Evolutionary conservation across 179 eudicot species (phyloP), one percentile per base, ranked within the genome.

Genomic region (Vitellaria paradoxa): DNA sequence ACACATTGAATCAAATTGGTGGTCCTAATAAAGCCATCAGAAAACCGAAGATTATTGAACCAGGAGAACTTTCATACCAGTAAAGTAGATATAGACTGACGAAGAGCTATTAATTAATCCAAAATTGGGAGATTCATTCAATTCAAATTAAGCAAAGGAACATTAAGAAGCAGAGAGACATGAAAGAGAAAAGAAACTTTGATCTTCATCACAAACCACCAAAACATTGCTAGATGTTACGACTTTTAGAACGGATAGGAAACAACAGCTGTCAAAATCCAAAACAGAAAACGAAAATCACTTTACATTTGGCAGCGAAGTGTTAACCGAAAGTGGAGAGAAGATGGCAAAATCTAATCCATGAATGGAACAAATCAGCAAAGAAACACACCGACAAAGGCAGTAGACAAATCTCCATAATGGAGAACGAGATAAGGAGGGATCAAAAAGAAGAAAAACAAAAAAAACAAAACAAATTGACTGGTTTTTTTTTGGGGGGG

Each of bases 381-480:
- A 30, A 30, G 37, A 30, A 63, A 42, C 20, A 42, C 0, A 73
- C 9, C 55, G 15, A 5, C 14, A 26, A 30, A 30, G 9, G 56
- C 2, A 52, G 70, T 23, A 64, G 11, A 11, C 56, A 46, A 30
- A 75, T 66, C 70, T 67, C 49, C 47, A 50, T 30, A 30, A 30
- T 30, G 37, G 61, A 30, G 61, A 11, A 49, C 49, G 77, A 47
- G 56, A 23, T 14, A 59, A 26, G 15, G 26, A 60, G 53, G 59
- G 65, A 60, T 67, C 9, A 73, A 73, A 13, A 60, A 24, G 46
- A 20, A 20, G 57, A 61, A 73, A 59, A 73, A 52, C 76, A 63
- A 62, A 62, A 64, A 50, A 62, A 50, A 57, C 59, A 47, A 75
- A 30, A 30, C 37, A 30, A 30, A 30, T 30, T 2, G 37, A 30